phyloP scores from a whole-genome alignment of 495 filamentous ascomycete genomes.

The Neurospora sp. region DNA sequence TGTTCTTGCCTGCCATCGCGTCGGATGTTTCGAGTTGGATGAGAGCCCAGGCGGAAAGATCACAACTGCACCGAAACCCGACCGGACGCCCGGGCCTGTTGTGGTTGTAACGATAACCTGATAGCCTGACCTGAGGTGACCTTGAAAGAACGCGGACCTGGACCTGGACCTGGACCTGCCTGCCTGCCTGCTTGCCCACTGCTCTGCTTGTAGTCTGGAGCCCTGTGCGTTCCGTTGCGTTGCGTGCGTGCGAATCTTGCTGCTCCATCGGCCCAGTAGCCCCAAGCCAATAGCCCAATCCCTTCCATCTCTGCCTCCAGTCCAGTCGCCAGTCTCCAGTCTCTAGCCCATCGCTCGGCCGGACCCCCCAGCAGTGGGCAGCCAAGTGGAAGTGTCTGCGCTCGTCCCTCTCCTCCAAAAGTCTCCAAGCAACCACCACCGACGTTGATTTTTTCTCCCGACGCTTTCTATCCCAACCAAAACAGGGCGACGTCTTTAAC shows the following conservation, averaged over 20 bases:
- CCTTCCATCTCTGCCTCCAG: not conserved
- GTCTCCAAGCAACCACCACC: slow-evolving; percentile 18
- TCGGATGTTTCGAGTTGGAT: not conserved
- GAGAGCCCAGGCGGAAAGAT: not conserved
- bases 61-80: not conserved
- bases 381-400: not conserved
- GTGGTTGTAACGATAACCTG: not conserved
- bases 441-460: slow-evolving; percentile 19
- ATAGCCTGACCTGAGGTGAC: not conserved
- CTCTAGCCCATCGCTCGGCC: not conserved
- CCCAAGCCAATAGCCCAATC: not conserved
- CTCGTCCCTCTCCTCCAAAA: slow-evolving; percentile 18
- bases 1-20: not conserved
- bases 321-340: not conserved
- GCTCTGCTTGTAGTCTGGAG: not conserved
- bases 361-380: not conserved
- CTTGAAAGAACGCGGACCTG: not conserved
- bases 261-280: not conserved
- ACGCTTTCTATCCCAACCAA: slow-evolving; percentile 14
- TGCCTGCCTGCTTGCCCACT: not conserved
- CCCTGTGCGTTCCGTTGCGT: not conserved
- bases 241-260: not conserved
- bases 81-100: not conserved
- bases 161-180: not conserved
- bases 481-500: slow-evolving; percentile 15